Evolutionary conservation across 2,329 filamentous ascomycete genomes (phyloP).

Genomic region (Clonostachys chloroleuca): DNA sequence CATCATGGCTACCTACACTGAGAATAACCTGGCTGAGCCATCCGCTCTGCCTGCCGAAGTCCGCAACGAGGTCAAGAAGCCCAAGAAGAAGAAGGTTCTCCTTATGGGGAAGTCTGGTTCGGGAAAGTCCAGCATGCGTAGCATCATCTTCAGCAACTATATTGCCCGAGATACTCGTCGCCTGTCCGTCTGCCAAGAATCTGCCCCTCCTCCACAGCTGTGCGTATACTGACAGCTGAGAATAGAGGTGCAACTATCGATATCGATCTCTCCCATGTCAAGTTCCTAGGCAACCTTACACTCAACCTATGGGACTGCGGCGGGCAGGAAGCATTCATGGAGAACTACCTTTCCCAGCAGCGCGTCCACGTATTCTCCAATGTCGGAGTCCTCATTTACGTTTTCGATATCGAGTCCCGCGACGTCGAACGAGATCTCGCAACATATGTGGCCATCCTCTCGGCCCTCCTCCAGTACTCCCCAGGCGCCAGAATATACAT

Average conservation of each 20-base stretch:
- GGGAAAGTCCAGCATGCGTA: conserved; percentile 96
- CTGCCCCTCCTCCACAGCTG: background rate
- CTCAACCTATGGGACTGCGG: conserved; percentile 99
- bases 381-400: conserved; percentile 96
- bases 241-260: conserved; percentile 86
- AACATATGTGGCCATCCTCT: conserved; percentile 87
- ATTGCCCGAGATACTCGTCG: conserved; percentile 92
- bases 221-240: background rate
- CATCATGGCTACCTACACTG: conserved; percentile 24
- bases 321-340: conserved; percentile 97
- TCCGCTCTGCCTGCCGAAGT: conserved; percentile 23
- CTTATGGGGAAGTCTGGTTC: conserved; percentile 96
- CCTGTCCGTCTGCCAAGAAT: conserved; percentile 41
- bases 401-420: conserved; percentile 96
- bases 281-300: conserved; percentile 96
- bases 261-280: conserved; percentile 96
- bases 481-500: conserved; percentile 81
- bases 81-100: conserved; percentile 83
- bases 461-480: conserved; percentile 83
- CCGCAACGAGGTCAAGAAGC: conserved; percentile 54
- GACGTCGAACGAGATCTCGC: conserved; percentile 91
- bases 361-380: conserved; percentile 95
- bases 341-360: conserved; percentile 95
- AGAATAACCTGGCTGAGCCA: conserved; percentile 13
- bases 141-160: conserved; percentile 99